Evolutionary conservation across 2,329 filamentous ascomycete species (phyloP), one percentile per base, ranked within the genome.

Genomic region (Nothophoma quercina): DNA sequence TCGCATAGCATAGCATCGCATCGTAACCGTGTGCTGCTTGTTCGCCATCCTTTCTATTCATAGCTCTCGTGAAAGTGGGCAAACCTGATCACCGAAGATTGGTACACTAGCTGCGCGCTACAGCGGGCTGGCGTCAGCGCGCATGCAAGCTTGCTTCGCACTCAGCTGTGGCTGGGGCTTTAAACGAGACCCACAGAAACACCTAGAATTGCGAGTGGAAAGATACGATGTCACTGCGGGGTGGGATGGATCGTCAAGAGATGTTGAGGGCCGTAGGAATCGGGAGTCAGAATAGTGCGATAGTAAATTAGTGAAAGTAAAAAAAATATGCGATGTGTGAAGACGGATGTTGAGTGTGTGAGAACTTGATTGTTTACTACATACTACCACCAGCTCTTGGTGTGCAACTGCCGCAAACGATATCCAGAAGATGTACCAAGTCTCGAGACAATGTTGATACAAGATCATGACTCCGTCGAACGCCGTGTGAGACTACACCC

Each of bases 321-420:
- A 12, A 16, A 15, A 21, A 25, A 35, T 30, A 30, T 54, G 47
- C 56, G 43, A 54, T 58, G 51, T 33, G 44, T 10, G 3, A 8
- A 10, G n/a, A 15, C 12, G 12, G 19, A 23, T 41, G 9, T 10
- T 12, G 2, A n/a, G 25, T 33, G 34, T 28, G 33, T 38, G 35
- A 58, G 44, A 62, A 39, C 53, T 44, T 64, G 60, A 60, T 63
- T 59, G 36, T 62, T 62, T 68, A 66, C 60, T 67, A 65, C 59
- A 62, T 50, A 56, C 55, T 52, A 65, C 58, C 66, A 68, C 67
- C 67, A 70, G 67, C 67, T 63, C 67, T 70, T 70, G 67, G 67
- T 70, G 63, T 62, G 58, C 59, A 58, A 56, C 63, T 64, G 59
- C 63, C 62, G 56, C 61, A 65, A 63, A 54, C 53, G 51, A 59